Percentiles rank a stretch among this genome's conserved stretches.
Evolutionary conservation across 306 rosid genomes (phyloP).

Genomic region (Gleditsia sinensis): DNA sequence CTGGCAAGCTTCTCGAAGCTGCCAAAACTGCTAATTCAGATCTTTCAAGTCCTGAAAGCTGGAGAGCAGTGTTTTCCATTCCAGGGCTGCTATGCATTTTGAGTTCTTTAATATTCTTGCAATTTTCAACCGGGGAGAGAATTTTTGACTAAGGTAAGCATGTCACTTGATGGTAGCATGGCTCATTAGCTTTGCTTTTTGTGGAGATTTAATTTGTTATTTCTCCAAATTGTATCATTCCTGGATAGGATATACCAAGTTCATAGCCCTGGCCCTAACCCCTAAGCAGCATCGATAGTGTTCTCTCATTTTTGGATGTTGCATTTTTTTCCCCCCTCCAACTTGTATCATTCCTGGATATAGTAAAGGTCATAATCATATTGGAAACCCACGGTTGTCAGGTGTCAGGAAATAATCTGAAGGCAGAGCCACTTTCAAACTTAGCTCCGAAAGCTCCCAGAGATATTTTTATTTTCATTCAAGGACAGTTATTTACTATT

Average conservation of each 20-base stretch:
- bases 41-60: slow-evolving; percentile 87
- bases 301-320: slow-evolving; percentile 23
- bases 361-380: not conserved
- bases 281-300: not conserved
- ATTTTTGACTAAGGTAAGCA: slow-evolving; percentile 73
- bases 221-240: slow-evolving; percentile 45
- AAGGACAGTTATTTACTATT: no score
- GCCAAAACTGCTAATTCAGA: slow-evolving; percentile 69
- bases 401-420: no score
- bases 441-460: no score
- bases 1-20: slow-evolving; percentile 90
- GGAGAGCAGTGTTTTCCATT: slow-evolving; percentile 79
- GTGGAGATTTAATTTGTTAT: slow-evolving; percentile 39
- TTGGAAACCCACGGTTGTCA: no score
- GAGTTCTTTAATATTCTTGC: slow-evolving; percentile 71
- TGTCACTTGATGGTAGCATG: slow-evolving; percentile 30
- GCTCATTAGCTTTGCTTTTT: slow-evolving; percentile 2
- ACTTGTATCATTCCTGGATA: slow-evolving; percentile 42
- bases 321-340: slow-evolving; percentile 23
- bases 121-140: slow-evolving; percentile 93
- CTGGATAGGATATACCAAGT: slow-evolving; percentile 40
- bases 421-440: no score
- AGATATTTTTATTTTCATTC: no score
- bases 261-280: slow-evolving; percentile 6
- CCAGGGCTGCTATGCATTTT: slow-evolving; percentile 87